Evolutionary conservation across 345 rosid genomes (phyloP).

Genomic region (Corymbia maculata): DNA sequence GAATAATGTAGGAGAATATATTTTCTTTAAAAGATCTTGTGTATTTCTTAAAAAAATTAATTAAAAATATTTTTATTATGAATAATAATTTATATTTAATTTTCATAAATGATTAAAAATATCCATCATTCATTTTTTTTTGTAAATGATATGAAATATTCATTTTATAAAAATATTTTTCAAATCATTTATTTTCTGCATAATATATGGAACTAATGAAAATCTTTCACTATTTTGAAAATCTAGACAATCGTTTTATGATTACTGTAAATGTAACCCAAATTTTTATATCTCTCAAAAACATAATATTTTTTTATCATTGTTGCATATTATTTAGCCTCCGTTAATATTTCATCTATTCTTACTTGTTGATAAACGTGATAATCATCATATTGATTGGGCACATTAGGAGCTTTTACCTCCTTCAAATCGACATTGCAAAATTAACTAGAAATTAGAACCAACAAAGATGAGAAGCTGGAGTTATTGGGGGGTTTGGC

Average conservation of each 20-base stretch:
- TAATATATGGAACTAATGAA: accelerated
- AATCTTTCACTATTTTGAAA: no score
- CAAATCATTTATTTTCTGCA: accelerated
- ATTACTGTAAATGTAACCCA: not conserved
- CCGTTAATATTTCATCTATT: not conserved
- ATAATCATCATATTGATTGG: not conserved
- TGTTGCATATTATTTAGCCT: not conserved
- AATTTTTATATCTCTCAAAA: not conserved
- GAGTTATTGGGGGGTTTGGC: not conserved
- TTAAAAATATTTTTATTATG: no score
- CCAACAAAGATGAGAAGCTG: not conserved
- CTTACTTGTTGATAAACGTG: not conserved
- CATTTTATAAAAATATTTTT: not conserved
- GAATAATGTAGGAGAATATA: no score
- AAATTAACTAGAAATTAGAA: not conserved
- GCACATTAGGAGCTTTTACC: not conserved
- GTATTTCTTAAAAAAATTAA: no score
- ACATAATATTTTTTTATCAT: not conserved
- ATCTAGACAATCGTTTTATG: no score
- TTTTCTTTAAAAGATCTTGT: no score
- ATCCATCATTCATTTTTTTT: accelerated
- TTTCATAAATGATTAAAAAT: not conserved
- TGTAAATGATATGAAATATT: not conserved
- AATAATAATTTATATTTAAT: not conserved
- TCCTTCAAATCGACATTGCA: not conserved